phyloP scores from a whole-genome alignment of 805 yeast genomes.

The Lachancea thermotolerans region DNA sequence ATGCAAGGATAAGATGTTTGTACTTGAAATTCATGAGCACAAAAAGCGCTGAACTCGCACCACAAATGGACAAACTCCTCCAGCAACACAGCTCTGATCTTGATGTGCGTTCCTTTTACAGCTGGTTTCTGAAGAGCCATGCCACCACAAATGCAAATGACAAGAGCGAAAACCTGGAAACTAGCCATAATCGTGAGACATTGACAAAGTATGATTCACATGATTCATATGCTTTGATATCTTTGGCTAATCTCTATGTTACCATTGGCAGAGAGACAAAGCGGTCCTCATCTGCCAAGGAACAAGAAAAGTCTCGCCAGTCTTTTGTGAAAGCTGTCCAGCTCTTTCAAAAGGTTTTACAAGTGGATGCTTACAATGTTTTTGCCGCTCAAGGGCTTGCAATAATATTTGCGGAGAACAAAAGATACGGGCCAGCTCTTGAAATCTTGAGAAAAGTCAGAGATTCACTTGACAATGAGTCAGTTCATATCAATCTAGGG shows the following conservation, averaged over 20 bases:
- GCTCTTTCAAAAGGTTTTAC: slow-evolving; percentile 79
- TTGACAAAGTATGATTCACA: slow-evolving; percentile 76
- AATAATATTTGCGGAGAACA: slow-evolving; percentile 81
- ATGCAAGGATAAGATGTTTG: slow-evolving; percentile 67
- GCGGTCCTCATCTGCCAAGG: slow-evolving; percentile 32
- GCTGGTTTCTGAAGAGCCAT: slow-evolving; percentile 71
- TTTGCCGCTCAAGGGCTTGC: slow-evolving; percentile 98
- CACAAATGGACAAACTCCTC: slow-evolving; percentile 51
- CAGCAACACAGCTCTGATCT: slow-evolving; percentile 50
- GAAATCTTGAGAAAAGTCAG: slow-evolving; percentile 83
- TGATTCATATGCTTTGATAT: slow-evolving; percentile 82
- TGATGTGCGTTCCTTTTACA: slow-evolving; percentile 85
- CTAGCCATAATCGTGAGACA: slow-evolving; percentile 77
- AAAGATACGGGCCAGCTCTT: slow-evolving; percentile 66
- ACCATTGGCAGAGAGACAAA: slow-evolving; percentile 73
- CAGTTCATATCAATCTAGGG: slow-evolving; percentile 79
- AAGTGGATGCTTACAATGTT: slow-evolving; percentile 75
- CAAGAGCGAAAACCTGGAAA: slow-evolving; percentile 53
- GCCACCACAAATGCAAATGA: slow-evolving; percentile 41
- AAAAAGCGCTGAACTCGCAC: slow-evolving; percentile 38
- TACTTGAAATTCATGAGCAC: slow-evolving; percentile 51
- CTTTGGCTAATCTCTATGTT: slow-evolving; percentile 83
- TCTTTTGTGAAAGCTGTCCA: slow-evolving; percentile 89
- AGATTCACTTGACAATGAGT: slow-evolving; percentile 79
- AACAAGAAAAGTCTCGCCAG: slow-evolving; percentile 51